Percentiles rank a stretch among this genome's conserved stretches.
Evolutionary conservation across 2,329 filamentous ascomycete species (phyloP).

Genomic region (Ramichloridium luteum): DNA sequence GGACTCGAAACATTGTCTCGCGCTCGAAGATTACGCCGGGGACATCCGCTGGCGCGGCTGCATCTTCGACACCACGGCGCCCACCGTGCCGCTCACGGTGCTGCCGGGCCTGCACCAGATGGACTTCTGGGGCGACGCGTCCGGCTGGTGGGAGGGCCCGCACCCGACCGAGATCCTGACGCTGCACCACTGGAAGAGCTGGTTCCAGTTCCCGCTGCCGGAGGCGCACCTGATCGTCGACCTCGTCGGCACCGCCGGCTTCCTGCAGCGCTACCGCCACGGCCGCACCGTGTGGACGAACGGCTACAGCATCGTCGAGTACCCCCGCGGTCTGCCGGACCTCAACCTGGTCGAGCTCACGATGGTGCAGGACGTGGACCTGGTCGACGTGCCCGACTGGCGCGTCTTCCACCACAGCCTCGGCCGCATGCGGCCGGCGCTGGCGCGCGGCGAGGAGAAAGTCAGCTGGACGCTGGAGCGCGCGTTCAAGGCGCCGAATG

Average conservation of each 20-base stretch:
- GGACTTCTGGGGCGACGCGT: conserved; percentile 7
- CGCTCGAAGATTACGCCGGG: conserved; percentile 2
- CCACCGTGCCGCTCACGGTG: conserved; percentile 7
- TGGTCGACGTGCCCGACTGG: too few relatives aligned
- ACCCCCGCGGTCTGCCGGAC: conserved; percentile 8
- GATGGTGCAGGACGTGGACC: conserved; percentile 5
- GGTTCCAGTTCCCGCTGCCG: conserved; percentile 6
- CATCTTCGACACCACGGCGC: conserved; percentile 5
- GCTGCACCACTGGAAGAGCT: conserved; percentile 9
- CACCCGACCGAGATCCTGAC: conserved; percentile 3
- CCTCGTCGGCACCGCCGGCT: conserved; percentile 4
- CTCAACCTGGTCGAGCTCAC: conserved; percentile 8
- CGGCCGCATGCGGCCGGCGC: conserved; percentile 7
- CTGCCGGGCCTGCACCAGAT: conserved; percentile 10
- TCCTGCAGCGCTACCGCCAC: conserved; percentile 9
- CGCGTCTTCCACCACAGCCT: conserved; percentile 7
- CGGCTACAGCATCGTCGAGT: conserved; percentile 8
- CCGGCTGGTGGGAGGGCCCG: conserved; percentile 10
- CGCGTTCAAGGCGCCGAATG: conserved; percentile 6
- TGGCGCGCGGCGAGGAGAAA: conserved; percentile 7
- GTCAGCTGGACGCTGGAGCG: conserved; percentile 8
- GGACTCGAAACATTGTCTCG: conserved; percentile 6
- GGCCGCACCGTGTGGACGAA: conserved; percentile 9
- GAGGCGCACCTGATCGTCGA: conserved; percentile 6
- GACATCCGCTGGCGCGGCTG: conserved; percentile 7